These are phyloP conservation scores for Flueggea neowawraea DNA, from an alignment of 441 rosid species.

Conservation along the genomic window DNA sequence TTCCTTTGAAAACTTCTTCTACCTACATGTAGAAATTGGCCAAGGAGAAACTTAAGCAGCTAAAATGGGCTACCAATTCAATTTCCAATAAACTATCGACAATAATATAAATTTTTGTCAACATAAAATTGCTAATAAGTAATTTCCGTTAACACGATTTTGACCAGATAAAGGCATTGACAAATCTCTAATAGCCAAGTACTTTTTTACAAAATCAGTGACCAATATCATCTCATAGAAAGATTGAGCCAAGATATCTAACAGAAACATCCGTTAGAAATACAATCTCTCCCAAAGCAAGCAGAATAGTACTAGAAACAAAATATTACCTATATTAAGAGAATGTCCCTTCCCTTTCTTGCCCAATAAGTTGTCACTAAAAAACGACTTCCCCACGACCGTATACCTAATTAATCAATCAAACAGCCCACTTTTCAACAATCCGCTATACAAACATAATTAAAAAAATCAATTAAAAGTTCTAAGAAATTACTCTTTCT, in stretches of 20 bases:
- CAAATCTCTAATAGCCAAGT: slow-evolving; percentile 29
- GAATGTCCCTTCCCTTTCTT: slow-evolving; percentile 49
- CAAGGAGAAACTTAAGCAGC: not conserved
- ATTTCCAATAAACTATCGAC: too few relatives aligned
- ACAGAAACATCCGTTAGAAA: not conserved
- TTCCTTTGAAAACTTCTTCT: slow-evolving; percentile 44
- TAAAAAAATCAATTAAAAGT: too few relatives aligned
- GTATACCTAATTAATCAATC: slow-evolving; percentile 27
- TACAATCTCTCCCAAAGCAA: not conserved
- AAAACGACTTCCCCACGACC: slow-evolving; percentile 64
- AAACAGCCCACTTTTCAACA: not conserved
- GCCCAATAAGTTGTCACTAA: slow-evolving; percentile 30
- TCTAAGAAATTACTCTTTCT: slow-evolving; percentile 25
- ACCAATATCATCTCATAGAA: slow-evolving; percentile 64
- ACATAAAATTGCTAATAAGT: too few relatives aligned
- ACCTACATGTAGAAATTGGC: slow-evolving; percentile 19
- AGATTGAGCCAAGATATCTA: slow-evolving; percentile 68
- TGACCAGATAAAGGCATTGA: slow-evolving; percentile 46
- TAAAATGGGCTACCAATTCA: too few relatives aligned
- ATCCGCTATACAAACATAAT: not conserved
- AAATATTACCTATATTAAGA: slow-evolving; percentile 60
- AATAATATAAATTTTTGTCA: not conserved
- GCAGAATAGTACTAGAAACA: not conserved
- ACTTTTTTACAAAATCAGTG: slow-evolving; percentile 41
- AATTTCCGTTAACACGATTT: slow-evolving; percentile 53